Percentiles rank a stretch among this genome's conserved stretches.
Evolutionary conservation across 805 yeast genomes (phyloP).

Genomic region (Danielia reshetovae): DNA sequence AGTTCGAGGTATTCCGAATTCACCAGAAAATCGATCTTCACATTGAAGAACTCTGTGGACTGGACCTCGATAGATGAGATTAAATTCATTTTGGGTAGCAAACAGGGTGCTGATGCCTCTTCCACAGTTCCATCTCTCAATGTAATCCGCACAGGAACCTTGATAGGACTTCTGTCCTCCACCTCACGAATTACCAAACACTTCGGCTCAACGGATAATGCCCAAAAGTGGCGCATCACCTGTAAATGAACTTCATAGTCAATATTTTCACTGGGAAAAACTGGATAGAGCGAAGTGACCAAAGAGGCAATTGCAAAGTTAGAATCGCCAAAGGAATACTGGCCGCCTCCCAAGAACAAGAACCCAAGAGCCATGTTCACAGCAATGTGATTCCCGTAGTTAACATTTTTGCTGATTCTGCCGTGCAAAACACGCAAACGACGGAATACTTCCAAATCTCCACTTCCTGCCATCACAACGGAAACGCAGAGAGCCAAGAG

Average conservation of each 20-base stretch:
- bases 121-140: constrained; percentile 35
- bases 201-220: constrained; percentile 72
- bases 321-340: constrained; percentile 68
- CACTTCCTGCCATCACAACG: constrained; percentile 84
- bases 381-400: constrained; percentile 73
- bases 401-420: constrained; percentile 40
- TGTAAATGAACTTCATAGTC: constrained; percentile 65
- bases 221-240: constrained; percentile 89
- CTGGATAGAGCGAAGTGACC: constrained; percentile 73
- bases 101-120: constrained; percentile 54
- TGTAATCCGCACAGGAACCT: constrained; percentile 39
- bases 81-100: constrained; percentile 56
- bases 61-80: constrained; percentile 47
- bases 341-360: constrained; percentile 89
- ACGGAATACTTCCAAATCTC: constrained; percentile 75
- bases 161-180: constrained; percentile 52
- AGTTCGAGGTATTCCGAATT: constrained; percentile 41
- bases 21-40: constrained; percentile 40
- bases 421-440: constrained; percentile 70
- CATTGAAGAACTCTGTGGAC: constrained; percentile 50
- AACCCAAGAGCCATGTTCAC: constrained; percentile 82
- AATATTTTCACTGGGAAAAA: constrained; percentile 47
- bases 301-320: constrained; percentile 65
- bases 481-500: constrained; percentile 62
- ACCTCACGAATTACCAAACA: constrained; percentile 78